phyloP scores from a whole-genome alignment of 1,139 yeast genomes.

The Protomyces lactucae-debilis region DNA sequence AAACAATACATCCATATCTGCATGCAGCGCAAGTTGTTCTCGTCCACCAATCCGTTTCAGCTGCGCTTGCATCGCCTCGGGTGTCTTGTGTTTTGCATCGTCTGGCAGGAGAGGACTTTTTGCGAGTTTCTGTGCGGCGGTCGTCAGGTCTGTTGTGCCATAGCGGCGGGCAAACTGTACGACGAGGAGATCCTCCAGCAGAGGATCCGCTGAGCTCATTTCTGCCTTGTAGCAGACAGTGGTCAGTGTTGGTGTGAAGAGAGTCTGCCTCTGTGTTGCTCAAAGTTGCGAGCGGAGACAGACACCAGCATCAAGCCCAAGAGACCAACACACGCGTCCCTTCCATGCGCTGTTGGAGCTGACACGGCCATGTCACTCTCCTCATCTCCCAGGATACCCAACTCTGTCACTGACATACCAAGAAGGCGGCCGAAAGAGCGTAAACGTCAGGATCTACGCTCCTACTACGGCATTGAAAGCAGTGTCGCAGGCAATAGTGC shows the following conservation, averaged over 20 bases:
- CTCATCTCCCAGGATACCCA: conserved; percentile 9
- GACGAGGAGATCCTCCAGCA: not conserved
- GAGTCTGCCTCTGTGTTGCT: no score
- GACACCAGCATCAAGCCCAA: no score
- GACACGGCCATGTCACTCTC: conserved; percentile 10
- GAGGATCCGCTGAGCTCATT: not conserved
- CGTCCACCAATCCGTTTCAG: not conserved
- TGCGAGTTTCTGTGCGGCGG: not conserved
- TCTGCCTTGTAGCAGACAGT: no score
- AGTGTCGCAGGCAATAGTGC: conserved; percentile 22
- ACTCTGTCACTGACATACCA: conserved; percentile 1
- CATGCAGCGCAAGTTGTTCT: not conserved
- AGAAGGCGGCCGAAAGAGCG: conserved; percentile 19
- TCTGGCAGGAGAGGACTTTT: not conserved
- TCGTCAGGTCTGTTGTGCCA: not conserved
- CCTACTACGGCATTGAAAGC: conserved; percentile 40
- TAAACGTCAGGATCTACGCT: conserved; percentile 39
- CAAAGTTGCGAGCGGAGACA: no score
- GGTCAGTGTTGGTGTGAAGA: no score
- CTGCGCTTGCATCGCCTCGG: not conserved
- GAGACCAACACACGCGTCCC: no score
- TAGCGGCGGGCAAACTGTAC: not conserved
- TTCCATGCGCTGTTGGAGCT: not conserved
- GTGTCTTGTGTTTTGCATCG: not conserved
- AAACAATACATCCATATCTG: not conserved